Percentiles rank a stretch among this genome's conserved stretches.
These are phyloP conservation scores for Paragyromitra xinjiangensis DNA, from an alignment of 495 filamentous ascomycete species.

Conservation along the genomic window DNA sequence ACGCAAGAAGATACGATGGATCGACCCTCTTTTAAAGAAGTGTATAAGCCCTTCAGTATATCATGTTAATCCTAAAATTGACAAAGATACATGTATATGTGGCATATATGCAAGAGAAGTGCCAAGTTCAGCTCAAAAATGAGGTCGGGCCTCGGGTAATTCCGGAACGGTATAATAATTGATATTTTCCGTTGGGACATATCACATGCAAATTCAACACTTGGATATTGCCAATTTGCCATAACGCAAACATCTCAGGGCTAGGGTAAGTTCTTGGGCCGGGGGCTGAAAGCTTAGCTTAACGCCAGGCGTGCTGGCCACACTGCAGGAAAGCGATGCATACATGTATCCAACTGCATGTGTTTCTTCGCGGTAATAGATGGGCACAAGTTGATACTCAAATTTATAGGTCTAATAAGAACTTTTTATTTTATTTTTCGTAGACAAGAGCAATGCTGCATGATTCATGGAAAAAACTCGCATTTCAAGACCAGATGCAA, in stretches of 20 bases:
- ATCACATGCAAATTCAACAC: constrained; percentile 38
- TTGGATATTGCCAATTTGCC: constrained; percentile 14
- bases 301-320: constrained; percentile 11
- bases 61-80: neutral
- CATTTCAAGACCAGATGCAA: too few relatives aligned
- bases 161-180: neutral
- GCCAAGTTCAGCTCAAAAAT: neutral
- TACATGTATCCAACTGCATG: too few relatives aligned
- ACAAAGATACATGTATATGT: neutral
- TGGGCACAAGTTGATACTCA: too few relatives aligned
- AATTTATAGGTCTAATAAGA: too few relatives aligned
- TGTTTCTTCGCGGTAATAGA: too few relatives aligned
- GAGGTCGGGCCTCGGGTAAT: constrained; percentile 13
- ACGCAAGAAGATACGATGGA: neutral
- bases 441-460: too few relatives aligned
- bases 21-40: neutral
- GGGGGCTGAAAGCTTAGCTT: constrained; percentile 33
- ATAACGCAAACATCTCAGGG: neutral
- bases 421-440: too few relatives aligned
- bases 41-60: neutral
- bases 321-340: neutral
- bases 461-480: too few relatives aligned
- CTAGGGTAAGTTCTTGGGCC: neutral
- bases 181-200: constrained; percentile 38
- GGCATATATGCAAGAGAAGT: too few relatives aligned